Evolutionary conservation across 495 filamentous ascomycete species (phyloP), one percentile per base, ranked within the genome.

Genomic region (Corynascus novoguineensis): DNA sequence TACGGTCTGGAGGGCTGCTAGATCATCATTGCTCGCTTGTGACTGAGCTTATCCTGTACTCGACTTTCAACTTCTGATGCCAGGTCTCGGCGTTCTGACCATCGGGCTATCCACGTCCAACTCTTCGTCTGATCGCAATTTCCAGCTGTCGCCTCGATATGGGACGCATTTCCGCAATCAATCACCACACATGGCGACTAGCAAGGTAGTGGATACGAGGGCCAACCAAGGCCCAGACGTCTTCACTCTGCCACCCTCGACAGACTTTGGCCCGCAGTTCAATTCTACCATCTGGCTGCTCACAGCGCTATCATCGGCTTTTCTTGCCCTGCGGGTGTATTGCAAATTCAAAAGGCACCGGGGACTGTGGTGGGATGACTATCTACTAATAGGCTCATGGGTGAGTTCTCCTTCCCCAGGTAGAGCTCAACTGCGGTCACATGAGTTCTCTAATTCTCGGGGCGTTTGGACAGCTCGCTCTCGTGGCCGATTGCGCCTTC

Each of bases 401-500:
- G 73, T 77, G 57, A 54, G 73, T 42, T 28, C 25, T 57, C 9
- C 55, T 34, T 32, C 1, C 24, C 12, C 12, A 4, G 35, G 35
- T 9, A 10, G 11, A 15, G 11, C 35, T 38, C 3, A n/a, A 38
- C 5, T n/a, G 4, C 35, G 12, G 11, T 53, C 38, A 9, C 67
- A 68, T 3, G 19, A 21, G 37, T 38, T 12, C n/a, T 21, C 37
- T 41, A 41, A 41, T 17, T 1, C 37, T 5, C 5, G 1, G 12
- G n/a, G n/a, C n/a, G 9, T 21, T 5, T 15, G 5, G 10, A n/a
- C 15, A 42, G 47, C 17, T 50, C 3, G 28, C 29, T 14, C 47
- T 50, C 1, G 47, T 50, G 3, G 47, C 31, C 1, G 24, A 44
- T 4, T 89, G 95, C 68, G 79, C 78, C 4, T 95, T 96, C 64